Percentiles rank a stretch among this genome's conserved stretches.
Conservation (phyloP, 2,329 filamentous ascomycete genomes). For the Sordariomycetes sp. region DNA sequence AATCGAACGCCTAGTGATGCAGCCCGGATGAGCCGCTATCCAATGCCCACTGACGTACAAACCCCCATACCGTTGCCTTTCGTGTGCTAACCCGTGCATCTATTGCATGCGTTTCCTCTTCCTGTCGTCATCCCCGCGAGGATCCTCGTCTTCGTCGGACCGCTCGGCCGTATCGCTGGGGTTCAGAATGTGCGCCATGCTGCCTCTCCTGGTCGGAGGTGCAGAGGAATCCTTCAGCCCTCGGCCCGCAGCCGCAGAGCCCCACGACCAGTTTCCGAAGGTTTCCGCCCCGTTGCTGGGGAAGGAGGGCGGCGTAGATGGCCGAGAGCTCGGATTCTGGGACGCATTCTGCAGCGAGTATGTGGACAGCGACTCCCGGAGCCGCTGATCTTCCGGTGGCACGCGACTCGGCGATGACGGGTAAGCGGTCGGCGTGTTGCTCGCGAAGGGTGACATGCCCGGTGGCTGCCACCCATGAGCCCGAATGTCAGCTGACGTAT, state of each 20-base stretch:
- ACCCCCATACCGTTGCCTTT: no score
- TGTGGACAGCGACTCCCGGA: constrained; percentile 46
- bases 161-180: constrained; percentile 47
- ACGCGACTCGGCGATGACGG: constrained; percentile 44
- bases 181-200: constrained; percentile 56
- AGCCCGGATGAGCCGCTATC: no score
- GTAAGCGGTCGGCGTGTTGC: constrained; percentile 45
- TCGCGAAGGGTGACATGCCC: constrained; percentile 51
- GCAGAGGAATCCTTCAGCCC: constrained; percentile 44
- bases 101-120: constrained; percentile 54
- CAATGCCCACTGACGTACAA: no score
- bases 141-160: constrained; percentile 46
- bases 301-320: constrained; percentile 43
- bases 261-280: constrained; percentile 50
- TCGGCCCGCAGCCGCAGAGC: constrained; percentile 33
- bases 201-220: constrained; percentile 47
- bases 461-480: constrained; percentile 74
- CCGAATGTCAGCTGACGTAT: constrained; percentile 93
- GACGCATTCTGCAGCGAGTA: constrained; percentile 40
- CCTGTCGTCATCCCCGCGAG: constrained; percentile 46
- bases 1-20: no score
- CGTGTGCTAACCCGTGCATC: no score
- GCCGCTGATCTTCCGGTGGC: constrained; percentile 42
- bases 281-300: constrained; percentile 32
- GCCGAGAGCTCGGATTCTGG: constrained; percentile 42